Evolutionary conservation across 2,329 filamentous ascomycete species (phyloP).

Genomic region (Annulohypoxylon truncatum): DNA sequence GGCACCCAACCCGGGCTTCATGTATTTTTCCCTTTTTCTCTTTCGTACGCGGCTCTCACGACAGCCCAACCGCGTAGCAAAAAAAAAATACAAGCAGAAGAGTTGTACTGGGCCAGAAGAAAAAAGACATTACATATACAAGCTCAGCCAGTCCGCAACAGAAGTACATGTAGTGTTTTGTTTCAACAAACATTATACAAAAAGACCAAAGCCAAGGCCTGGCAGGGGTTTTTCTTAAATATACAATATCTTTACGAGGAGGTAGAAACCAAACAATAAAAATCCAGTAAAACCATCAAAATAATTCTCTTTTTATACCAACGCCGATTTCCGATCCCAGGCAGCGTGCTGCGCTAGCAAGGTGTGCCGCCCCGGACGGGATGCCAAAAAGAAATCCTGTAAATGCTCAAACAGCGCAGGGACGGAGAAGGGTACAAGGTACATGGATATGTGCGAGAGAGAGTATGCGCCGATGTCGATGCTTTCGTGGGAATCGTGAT

Average conservation of each 20-base stretch:
- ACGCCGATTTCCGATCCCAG: constrained; percentile 35
- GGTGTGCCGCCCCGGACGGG: constrained; percentile 25
- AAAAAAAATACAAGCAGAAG: constrained; percentile 34
- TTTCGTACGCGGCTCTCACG: constrained; percentile 8
- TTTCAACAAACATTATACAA: constrained; percentile 36
- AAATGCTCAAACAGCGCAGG: neutral
- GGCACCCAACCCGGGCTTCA: neutral
- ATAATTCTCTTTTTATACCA: constrained; percentile 31
- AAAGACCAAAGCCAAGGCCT: constrained; percentile 3
- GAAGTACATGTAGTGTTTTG: neutral
- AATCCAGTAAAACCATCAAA: constrained; percentile 34
- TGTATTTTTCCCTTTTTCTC: neutral
- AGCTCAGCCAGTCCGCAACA: neutral
- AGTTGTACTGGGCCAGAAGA: constrained; percentile 17
- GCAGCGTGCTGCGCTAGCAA: constrained; percentile 35
- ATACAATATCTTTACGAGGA: constrained; percentile 30
- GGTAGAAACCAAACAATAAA: neutral
- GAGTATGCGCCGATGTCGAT: constrained; percentile 2
- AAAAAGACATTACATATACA: constrained; percentile 34
- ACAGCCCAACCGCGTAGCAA: constrained; percentile 4
- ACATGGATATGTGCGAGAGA: constrained; percentile 5
- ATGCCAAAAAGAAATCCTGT: constrained; percentile 29
- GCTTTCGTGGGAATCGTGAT: constrained; percentile 34
- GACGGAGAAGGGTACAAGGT: neutral
- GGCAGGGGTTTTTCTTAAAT: constrained; percentile 12